These are phyloP conservation scores for Diplodia scrobiculata DNA, from an alignment of 2,329 filamentous ascomycete genomes.

Conservation along the genomic window DNA sequence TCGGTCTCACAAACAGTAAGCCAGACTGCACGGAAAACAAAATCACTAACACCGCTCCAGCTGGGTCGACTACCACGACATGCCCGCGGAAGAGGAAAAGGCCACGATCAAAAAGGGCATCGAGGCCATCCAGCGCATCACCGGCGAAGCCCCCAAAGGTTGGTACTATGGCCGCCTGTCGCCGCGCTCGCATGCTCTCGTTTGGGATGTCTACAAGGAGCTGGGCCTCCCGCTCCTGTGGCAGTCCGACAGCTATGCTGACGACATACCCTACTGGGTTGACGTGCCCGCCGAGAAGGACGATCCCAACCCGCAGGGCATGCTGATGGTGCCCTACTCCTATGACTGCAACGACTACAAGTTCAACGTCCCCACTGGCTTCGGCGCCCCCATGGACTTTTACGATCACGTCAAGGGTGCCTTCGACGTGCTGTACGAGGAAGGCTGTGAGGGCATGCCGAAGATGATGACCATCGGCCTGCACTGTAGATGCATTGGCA, in stretches of 20 bases:
- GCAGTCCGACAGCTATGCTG: slow-evolving; percentile 56
- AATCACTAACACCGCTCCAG: slow-evolving; percentile 32
- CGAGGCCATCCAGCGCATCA: slow-evolving; percentile 47
- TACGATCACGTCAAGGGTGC: slow-evolving; percentile 54
- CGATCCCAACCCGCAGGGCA: slow-evolving; percentile 49
- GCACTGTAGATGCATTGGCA: slow-evolving; percentile 57
- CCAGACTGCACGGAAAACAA: too few species aligned
- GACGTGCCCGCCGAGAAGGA: slow-evolving; percentile 55
- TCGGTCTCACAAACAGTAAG: background rate
- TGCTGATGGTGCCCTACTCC: slow-evolving; percentile 58
- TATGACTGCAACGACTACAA: slow-evolving; percentile 61
- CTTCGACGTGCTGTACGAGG: slow-evolving; percentile 58
- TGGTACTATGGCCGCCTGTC: slow-evolving; percentile 56
- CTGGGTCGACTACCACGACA: slow-evolving; percentile 56
- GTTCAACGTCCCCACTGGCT: slow-evolving; percentile 50
- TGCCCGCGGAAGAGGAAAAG: slow-evolving; percentile 52
- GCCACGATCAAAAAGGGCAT: slow-evolving; percentile 52
- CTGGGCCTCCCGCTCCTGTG: slow-evolving; percentile 56
- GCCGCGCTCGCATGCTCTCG: slow-evolving; percentile 51
- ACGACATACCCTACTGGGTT: slow-evolving; percentile 60
- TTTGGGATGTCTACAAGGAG: slow-evolving; percentile 56
- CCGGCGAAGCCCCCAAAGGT: slow-evolving; percentile 52
- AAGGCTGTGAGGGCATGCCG: slow-evolving; percentile 52
- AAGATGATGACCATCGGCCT: slow-evolving; percentile 63
- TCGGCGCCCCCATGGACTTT: slow-evolving; percentile 51